A percentile compares a stretch with the other conserved stretches of the same genome.
Evolutionary conservation across 2,329 filamentous ascomycete genomes (phyloP).

Genomic region (Fusarium albosuccineum): DNA sequence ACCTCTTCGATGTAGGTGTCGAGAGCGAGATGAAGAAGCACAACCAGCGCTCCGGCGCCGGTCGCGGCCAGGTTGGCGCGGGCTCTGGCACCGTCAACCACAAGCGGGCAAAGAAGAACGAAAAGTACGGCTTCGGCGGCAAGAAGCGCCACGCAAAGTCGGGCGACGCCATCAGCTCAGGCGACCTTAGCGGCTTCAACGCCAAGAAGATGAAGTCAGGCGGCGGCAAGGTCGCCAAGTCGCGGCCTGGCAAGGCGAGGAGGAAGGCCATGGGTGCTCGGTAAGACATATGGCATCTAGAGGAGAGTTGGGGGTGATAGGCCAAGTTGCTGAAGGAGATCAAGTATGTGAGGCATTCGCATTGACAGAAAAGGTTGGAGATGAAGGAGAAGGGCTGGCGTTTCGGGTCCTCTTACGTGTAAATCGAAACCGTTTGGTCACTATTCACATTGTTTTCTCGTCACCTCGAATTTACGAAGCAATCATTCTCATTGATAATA

Average conservation of each 20-base stretch:
- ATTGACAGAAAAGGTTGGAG: conserved; percentile 42
- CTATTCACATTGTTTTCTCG: conserved; percentile 35
- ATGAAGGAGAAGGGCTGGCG: conserved; percentile 43
- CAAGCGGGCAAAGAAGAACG: conserved; percentile 94
- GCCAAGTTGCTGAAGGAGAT: conserved; percentile 11
- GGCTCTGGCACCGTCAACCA: conserved; percentile 58
- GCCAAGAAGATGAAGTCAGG: conserved; percentile 84
- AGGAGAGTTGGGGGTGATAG: conserved; percentile 9
- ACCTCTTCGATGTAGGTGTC: conserved; percentile 91
- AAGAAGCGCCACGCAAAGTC: conserved; percentile 96
- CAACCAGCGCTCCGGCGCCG: conserved; percentile 55
- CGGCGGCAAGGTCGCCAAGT: conserved; percentile 55
- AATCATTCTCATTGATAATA: neutral
- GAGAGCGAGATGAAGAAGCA: conserved; percentile 71
- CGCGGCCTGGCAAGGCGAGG: conserved; percentile 65
- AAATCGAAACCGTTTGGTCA: conserved; percentile 41
- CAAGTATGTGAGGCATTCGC: conserved; percentile 27
- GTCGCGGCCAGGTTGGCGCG: conserved; percentile 49
- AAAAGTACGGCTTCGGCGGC: conserved; percentile 94
- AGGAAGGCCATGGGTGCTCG: conserved; percentile 58
- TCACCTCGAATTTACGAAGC: neutral
- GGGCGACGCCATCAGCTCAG: conserved; percentile 85
- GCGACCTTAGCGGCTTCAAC: conserved; percentile 85
- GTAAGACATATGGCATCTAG: conserved; percentile 21
- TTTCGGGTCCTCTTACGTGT: conserved; percentile 44